Conservation (phyloP, 257 asterid genomes). For the Solanum piurae region DNA sequence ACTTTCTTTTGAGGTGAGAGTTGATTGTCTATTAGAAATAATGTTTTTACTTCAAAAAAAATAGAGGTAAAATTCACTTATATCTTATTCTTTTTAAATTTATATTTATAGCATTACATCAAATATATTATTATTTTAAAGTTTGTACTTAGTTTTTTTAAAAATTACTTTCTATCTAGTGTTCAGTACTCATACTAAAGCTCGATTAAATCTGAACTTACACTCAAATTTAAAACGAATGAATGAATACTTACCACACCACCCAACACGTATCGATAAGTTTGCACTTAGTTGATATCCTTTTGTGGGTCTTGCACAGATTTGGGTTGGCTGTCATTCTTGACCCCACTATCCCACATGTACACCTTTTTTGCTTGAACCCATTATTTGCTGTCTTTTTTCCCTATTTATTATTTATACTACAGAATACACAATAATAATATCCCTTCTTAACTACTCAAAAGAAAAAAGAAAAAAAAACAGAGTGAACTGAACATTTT, state of each 20-base stretch:
- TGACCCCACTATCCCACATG: conserved; percentile 60
- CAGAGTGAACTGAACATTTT: neutral
- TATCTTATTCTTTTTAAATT: neutral
- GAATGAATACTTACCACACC: no score
- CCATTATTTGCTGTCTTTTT: conserved; percentile 18
- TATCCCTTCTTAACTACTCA: conserved; percentile 10
- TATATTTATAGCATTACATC: no score
- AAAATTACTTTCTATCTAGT: no score
- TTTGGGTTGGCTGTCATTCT: conserved; percentile 30
- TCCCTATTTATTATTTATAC: conserved; percentile 17
- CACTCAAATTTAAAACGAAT: no score
- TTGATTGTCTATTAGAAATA: no score
- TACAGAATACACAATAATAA: conserved; percentile 10
- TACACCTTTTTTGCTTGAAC: conserved; percentile 18
- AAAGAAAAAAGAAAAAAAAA: neutral
- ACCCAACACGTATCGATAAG: no score
- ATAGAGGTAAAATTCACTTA: neutral
- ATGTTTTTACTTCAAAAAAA: no score
- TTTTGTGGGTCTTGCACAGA: conserved; percentile 35
- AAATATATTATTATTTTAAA: no score
- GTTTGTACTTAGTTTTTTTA: neutral
- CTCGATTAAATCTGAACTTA: rapidly evolving
- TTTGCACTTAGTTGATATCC: conserved; percentile 2
- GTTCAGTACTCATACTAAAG: rapidly evolving
- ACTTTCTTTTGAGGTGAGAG: neutral